Percentiles rank a stretch among this genome's conserved stretches.
Conservation (phyloP, 2,329 filamentous ascomycete genomes). For the Fusarium penzigii region DNA sequence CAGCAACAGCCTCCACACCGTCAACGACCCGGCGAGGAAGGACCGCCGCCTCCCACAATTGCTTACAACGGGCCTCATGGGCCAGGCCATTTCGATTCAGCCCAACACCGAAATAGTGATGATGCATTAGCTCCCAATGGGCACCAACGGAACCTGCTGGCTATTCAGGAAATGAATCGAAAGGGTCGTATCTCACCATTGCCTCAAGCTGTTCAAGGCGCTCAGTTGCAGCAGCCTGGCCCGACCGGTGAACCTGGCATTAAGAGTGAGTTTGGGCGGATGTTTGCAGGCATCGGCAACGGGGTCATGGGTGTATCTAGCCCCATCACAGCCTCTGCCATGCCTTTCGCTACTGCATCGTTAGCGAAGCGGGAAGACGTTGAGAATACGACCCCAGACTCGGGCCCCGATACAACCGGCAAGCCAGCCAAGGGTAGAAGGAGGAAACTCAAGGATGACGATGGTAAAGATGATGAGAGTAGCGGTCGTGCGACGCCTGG, state of each 20-base stretch:
- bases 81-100: slow-evolving; percentile 42
- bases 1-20: slow-evolving; percentile 42
- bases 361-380: slow-evolving; percentile 55
- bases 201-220: slow-evolving; percentile 91
- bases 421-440: slow-evolving; percentile 57
- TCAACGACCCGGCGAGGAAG: slow-evolving; percentile 48
- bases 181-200: slow-evolving; percentile 84
- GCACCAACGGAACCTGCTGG: slow-evolving; percentile 69
- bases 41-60: slow-evolving; percentile 50
- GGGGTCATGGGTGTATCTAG: slow-evolving; percentile 56
- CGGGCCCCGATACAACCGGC: slow-evolving; percentile 40
- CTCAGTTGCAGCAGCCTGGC: slow-evolving; percentile 76
- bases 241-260: slow-evolving; percentile 84
- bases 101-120: slow-evolving; percentile 42
- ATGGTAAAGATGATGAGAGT: slow-evolving; percentile 64
- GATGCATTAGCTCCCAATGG: slow-evolving; percentile 55
- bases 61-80: slow-evolving; percentile 49
- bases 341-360: slow-evolving; percentile 48
- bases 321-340: slow-evolving; percentile 46
- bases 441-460: slow-evolving; percentile 77
- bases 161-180: slow-evolving; percentile 77
- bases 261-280: slow-evolving; percentile 91
- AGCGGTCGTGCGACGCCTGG: slow-evolving; percentile 63
- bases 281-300: slow-evolving; percentile 87
- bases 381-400: slow-evolving; percentile 47